Evolutionary conservation across 768 basidiomycete genomes (phyloP), one percentile per base, ranked within the genome.

Genomic region (Pisolithus marmoratus): DNA sequence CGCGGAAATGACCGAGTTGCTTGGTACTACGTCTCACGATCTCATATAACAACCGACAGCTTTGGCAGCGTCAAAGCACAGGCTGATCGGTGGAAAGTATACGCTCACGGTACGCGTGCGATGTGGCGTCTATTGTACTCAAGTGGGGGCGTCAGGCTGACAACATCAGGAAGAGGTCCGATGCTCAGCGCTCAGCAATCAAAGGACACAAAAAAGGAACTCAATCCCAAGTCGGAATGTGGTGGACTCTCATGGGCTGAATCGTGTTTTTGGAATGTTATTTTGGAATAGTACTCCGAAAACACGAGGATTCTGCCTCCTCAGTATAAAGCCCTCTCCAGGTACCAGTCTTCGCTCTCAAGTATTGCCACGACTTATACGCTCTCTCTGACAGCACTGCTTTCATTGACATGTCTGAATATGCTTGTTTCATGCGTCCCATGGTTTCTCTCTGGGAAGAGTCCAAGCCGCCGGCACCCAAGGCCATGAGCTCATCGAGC

Each of bases 121-220:
- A 24, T 36, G 34, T 44, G 52, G 47, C 36, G 23, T 8, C 46
- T 38, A 64, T 64, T 64, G 56, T 62, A 45, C 52, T 40, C 23
- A 9, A 12, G 11, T 22, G 36, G 31, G 31, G n/a, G 24, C n/a
- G 17, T 12, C 20, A 29, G 27, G 31, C 45, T 24, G 47, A 29
- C 31, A 58, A 64, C 58, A 57, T 52, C 38, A 19, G 11, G 53
- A 55, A 54, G 56, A 41, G 41, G n/a, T 11, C 8, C 22, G 20
- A 8, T 5, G 41, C 41, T 24, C 34, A 34, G 5, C 34, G 4
- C 14, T 34, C 34, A 34, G 34, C 12, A 34, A 34, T 34, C 15
- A 14, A 34, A 34, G 34, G 12, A 12, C 5, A 34, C 34, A 34
- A 34, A 34, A 34, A 34, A 34, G 34, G 34, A 34, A 34, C 14